phyloP scores from a whole-genome alignment of 2,329 filamentous ascomycete genomes.

The Aspergillus costaricaensis region DNA sequence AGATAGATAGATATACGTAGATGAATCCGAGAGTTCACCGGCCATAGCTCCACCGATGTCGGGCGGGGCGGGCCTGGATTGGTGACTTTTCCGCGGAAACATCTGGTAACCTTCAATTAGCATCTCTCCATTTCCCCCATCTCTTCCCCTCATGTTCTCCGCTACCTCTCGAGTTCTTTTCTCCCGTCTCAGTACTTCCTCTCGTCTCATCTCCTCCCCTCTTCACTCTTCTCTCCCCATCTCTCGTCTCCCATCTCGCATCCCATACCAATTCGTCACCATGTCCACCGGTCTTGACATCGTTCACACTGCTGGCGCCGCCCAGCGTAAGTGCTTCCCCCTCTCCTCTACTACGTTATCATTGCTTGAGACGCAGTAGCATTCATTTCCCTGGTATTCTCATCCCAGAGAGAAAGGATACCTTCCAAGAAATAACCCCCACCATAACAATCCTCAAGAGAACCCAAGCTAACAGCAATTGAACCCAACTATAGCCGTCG shows the following conservation, averaged over 20 bases:
- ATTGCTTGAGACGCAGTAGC: neutral
- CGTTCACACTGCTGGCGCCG: slow-evolving; percentile 47
- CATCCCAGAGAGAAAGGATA: too few relatives aligned
- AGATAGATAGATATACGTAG: too few relatives aligned
- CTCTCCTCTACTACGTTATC: neutral
- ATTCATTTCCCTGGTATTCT: too few relatives aligned
- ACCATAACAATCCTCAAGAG: neutral
- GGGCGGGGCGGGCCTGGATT: slow-evolving; percentile 32
- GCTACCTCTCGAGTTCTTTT: slow-evolving; percentile 25
- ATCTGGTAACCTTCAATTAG: neutral
- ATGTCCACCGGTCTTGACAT: slow-evolving; percentile 45
- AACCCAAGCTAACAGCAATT: neutral
- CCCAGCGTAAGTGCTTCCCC: slow-evolving; percentile 44
- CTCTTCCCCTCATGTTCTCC: slow-evolving; percentile 27
- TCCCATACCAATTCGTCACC: slow-evolving; percentile 22
- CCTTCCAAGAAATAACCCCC: neutral
- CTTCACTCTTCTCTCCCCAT: neutral
- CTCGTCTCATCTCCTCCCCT: slow-evolving; percentile 17
- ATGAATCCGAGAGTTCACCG: neutral
- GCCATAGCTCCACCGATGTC: slow-evolving; percentile 28
- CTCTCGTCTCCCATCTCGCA: slow-evolving; percentile 10
- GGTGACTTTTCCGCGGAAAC: slow-evolving; percentile 22
- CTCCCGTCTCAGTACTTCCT: slow-evolving; percentile 15
- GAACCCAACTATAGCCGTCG: slow-evolving; percentile 33
- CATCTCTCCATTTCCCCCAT: neutral